Conservation (phyloP, 164 flowering plant genomes). For the Aristolochia californica region DNA sequence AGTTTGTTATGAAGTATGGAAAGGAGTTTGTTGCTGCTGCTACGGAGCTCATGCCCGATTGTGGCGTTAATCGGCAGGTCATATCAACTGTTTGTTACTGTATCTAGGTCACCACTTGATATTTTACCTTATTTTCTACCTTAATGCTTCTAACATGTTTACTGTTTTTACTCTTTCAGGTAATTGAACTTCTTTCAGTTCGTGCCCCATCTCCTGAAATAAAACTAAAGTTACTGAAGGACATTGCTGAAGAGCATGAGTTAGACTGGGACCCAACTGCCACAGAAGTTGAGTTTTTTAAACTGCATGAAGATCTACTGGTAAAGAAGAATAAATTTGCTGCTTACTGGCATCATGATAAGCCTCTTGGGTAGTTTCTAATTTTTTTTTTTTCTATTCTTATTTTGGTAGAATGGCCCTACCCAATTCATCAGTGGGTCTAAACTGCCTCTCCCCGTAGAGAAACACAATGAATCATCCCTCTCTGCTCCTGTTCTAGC, state of each 20-base stretch:
- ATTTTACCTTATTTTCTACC: neutral
- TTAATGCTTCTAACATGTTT: neutral
- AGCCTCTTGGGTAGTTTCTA: neutral
- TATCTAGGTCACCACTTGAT: neutral
- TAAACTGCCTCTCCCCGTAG: conserved; percentile 61
- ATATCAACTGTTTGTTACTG: neutral
- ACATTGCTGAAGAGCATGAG: conserved; percentile 89
- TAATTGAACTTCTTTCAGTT: conserved; percentile 73
- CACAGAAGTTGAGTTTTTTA: conserved; percentile 65
- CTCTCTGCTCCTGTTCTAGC: conserved; percentile 22
- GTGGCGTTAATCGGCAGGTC: conserved; percentile 98
- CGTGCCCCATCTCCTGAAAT: conserved; percentile 81
- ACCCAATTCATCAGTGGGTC: conserved; percentile 61
- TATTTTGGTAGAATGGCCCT: conserved; percentile 64
- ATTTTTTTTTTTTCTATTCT: neutral
- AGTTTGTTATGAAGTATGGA: conserved; percentile 77
- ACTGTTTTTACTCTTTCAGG: conserved; percentile 25
- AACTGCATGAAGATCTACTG: conserved; percentile 78
- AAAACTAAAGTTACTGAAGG: conserved; percentile 77
- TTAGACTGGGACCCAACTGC: conserved; percentile 86
- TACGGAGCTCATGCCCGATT: conserved; percentile 82
- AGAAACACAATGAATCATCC: conserved; percentile 49
- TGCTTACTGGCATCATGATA: neutral
- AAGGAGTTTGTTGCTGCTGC: conserved; percentile 88
- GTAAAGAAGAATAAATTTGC: conserved; percentile 24